Evolutionary conservation across 78 protist genomes (phyloP).

Genomic region (Pigoraptor vietnamica): DNA sequence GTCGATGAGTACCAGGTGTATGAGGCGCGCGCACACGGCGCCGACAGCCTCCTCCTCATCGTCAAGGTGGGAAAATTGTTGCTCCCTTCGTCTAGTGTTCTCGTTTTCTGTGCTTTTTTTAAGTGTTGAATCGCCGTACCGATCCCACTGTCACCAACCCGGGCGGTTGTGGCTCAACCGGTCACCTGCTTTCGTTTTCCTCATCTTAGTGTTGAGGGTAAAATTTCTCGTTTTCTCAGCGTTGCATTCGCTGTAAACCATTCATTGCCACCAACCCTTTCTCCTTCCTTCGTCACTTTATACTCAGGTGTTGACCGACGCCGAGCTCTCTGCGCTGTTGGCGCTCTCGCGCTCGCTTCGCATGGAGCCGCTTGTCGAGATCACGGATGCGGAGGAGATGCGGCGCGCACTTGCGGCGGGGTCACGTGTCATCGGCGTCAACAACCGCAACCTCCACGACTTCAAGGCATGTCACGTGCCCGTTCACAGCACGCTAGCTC

Average conservation of each 20-base stretch:
- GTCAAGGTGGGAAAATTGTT: slow-evolving; percentile 21
- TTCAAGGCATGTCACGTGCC: too few species aligned
- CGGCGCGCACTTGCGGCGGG: slow-evolving; percentile 43
- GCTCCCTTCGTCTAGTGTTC: too few species aligned
- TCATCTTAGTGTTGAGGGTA: too few species aligned
- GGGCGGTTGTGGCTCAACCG: too few species aligned
- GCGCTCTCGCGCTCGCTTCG: slow-evolving; percentile 18
- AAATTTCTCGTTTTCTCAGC: too few species aligned
- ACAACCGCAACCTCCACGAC: slow-evolving; percentile 54
- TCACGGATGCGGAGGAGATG: slow-evolving; percentile 13
- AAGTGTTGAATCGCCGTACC: too few species aligned
- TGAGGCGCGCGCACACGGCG: slow-evolving; percentile 56
- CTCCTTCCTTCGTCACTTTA: too few species aligned
- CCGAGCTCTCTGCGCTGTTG: neutral
- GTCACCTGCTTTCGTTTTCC: too few species aligned
- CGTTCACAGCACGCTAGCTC: neutral
- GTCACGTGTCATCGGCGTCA: slow-evolving; percentile 54
- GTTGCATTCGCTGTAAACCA: too few species aligned
- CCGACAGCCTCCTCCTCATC: slow-evolving; percentile 59
- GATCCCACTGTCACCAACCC: too few species aligned
- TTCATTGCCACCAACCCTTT: too few species aligned
- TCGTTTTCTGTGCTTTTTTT: too few species aligned
- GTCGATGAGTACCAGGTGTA: slow-evolving; percentile 43
- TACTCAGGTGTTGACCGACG: slow-evolving; percentile 14
- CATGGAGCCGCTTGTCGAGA: slow-evolving; percentile 68